These are phyloP conservation scores for Talaromyces funiculosus DNA, from an alignment of 2,329 filamentous ascomycete species.

Conservation along the genomic window DNA sequence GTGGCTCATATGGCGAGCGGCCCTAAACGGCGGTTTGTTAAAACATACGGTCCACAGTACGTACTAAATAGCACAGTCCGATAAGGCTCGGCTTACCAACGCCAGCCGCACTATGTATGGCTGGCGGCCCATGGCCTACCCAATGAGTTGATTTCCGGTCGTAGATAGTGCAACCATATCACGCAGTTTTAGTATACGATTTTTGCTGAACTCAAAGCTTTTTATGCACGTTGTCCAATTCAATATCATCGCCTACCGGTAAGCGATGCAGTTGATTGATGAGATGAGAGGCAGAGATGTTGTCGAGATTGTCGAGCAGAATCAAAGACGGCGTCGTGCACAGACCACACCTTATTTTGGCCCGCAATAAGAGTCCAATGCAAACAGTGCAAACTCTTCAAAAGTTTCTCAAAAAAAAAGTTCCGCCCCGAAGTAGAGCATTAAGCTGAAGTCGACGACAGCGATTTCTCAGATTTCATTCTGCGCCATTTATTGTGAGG, in stretches of 20 bases:
- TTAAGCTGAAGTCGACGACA: not conserved
- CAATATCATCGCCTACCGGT: too few relatives aligned
- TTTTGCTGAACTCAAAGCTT: not conserved
- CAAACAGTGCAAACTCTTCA: conserved; percentile 24
- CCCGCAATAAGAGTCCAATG: conserved; percentile 30
- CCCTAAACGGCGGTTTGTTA: conserved; percentile 27
- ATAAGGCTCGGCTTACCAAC: conserved; percentile 33
- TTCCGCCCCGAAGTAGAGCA: conserved; percentile 10
- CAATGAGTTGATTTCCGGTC: not conserved
- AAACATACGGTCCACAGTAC: not conserved
- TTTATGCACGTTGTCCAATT: not conserved
- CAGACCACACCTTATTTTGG: conserved; percentile 27
- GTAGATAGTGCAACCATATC: not conserved
- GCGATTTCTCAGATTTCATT: not conserved
- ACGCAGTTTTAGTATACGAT: not conserved
- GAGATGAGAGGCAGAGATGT: not conserved
- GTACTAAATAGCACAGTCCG: not conserved
- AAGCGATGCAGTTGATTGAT: not conserved
- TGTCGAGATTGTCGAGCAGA: not conserved
- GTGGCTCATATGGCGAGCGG: conserved; percentile 43
- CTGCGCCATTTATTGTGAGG: not conserved
- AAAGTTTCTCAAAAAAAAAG: conserved; percentile 24
- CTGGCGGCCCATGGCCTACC: conserved; percentile 37
- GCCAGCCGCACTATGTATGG: conserved; percentile 42
- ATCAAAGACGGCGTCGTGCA: conserved; percentile 19